Evolutionary conservation across 225 moss, liverwort and hornwort species (phyloP).

Genomic region (Sphagnum contortum): DNA sequence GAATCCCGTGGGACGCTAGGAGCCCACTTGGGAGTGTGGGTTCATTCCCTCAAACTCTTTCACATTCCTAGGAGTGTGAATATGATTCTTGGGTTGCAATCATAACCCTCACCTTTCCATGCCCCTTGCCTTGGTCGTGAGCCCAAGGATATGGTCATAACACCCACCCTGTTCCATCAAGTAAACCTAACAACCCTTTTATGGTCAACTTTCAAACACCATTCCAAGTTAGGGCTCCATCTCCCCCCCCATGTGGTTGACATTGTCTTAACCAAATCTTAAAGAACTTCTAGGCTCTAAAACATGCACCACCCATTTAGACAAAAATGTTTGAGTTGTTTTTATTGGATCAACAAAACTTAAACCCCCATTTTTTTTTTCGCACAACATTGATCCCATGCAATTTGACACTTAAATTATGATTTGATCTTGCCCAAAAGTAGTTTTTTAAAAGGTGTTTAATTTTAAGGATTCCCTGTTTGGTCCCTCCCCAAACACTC

Average conservation of each 20-base stretch:
- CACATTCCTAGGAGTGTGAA: neutral
- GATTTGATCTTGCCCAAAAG: neutral
- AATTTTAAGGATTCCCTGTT: neutral
- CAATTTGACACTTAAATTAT: neutral
- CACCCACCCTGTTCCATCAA: neutral
- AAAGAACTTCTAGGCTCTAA: neutral
- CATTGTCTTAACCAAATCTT: neutral
- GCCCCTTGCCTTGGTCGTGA: neutral
- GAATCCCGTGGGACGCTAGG: neutral
- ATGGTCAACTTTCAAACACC: neutral
- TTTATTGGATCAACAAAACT: neutral
- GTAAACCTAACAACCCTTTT: neutral
- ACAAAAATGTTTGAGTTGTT: neutral
- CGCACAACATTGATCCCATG: neutral
- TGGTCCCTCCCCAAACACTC: neutral
- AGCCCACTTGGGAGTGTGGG: no score
- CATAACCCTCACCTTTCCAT: no score
- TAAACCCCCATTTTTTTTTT: neutral
- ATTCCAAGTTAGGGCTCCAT: neutral
- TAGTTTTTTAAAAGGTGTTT: neutral
- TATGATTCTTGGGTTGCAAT: neutral
- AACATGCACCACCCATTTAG: neutral
- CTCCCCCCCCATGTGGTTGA: neutral
- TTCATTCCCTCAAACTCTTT: neutral
- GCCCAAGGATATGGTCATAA: neutral